Evolutionary conservation across 345 rosid species (phyloP), one percentile per base, ranked within the genome.

Genomic region (Gossypium ekmanianum): DNA sequence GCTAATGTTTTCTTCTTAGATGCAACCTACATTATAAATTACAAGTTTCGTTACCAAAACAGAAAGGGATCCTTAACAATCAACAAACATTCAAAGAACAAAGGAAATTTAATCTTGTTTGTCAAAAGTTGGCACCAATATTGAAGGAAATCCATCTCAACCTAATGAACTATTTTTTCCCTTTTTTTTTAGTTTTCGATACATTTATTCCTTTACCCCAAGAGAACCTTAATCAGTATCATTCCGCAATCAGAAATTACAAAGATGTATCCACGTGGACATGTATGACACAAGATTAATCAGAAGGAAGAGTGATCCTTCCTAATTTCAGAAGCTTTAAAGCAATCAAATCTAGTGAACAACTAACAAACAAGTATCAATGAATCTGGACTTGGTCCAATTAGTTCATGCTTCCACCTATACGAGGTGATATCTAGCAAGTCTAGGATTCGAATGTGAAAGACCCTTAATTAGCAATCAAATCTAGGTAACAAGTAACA

Each of bases 1-100:
- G 96, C 91, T 52, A 91, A 73, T 13, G 71, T 87, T 86, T 92
- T 93, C 98, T 95, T 95, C 75, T 91, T 91, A 2, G 97, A 79
- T 20, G 97, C 94, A 69, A 95, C 92, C 99, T 95, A 88, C 83
- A 75, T 73, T 75, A 45, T 77, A 48, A 8, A 75, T 48, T 76
- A 75, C 45, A 74, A 29, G 18, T 50, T 47, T 14, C 24, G 3
- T 24, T 20, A 44, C 55, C 8, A 43, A 64, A 39, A 18, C 2
- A 26, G 39, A 18, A 34, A 11, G 63, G 0, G 17, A 59, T 59
- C 41, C 64, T 26, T 59, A 59, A 24, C 64, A 26, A 59, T 26
- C 3, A 67, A 67, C 54, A 45, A 59, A 12, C 27, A 59, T 11
- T 22, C 55, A 12, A 39, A 59, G 39, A 26, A 24, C 17, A 59